Base-by-base conservation (phyloP, 805 yeast genomes). In the Pichia rugopelliculosa region DNA sequence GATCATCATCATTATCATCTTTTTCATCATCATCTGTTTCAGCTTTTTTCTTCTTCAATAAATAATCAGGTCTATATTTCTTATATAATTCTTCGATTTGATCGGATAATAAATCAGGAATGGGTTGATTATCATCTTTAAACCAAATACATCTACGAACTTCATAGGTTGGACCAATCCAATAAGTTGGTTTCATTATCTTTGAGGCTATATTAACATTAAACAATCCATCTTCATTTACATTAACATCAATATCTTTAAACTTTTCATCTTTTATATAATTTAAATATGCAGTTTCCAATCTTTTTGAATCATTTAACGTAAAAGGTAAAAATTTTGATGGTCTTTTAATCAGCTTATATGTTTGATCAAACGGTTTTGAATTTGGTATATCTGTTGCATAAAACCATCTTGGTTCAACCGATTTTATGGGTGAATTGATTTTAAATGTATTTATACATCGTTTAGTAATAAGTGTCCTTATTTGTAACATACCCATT, bases 111-210 rank as follows among this genome's bases (percentile, higher is more conserved):
- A 81, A 49, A 1, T 66, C 63, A 1, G 69, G 68, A 10, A 71
- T 58, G 24, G 87, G 64, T 0, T 95, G 95, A 6, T 58, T 57
- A 1, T 79, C 78, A 44, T 76, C 76, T 10, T 74, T 60, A 60
- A 87, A 88, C 98, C 98, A 91, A 1, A 80, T 62, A 1, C 96
- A 96, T 46, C 97, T 68, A 41, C 96, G 71, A 1, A 91, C 84
- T 50, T 86, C 89, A 59, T 81, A 91, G 0, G 70, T 67, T 0
- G 96, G 93, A 1, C 97, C 97, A 8, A 79, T 80, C 97, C 97
- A 91, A 61, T 81, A 91, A 0, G 82, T 75, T 0, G 98, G 95
- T 3, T 66, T 54, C 56, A 90, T 62, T 42, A 72, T 73, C 64
- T 80, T 72, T 7, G 67, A 63, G 0, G 59, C 52, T 20, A 91